Evolutionary conservation across 352 stramenopile genomes (phyloP), one percentile per base, ranked within the genome.

Genomic region (Pythium brachiatum): DNA sequence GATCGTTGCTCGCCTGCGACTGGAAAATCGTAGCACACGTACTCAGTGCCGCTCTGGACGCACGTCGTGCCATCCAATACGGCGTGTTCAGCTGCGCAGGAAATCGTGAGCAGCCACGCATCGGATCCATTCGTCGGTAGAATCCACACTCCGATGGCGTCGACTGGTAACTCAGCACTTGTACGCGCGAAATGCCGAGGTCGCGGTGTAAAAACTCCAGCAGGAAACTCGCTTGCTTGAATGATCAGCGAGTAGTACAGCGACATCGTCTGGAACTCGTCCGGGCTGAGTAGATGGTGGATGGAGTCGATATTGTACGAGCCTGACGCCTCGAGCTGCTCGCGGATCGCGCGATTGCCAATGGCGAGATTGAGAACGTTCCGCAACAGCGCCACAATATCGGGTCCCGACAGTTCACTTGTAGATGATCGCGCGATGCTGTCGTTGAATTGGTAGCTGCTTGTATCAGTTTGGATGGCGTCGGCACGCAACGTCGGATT

Each of bases 151-250:
- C 66, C 70, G 13, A 77, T 36, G 1, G 70, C 58, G 47, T 74
- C 56, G 11, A 51, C 15, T 3, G 70, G 51, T 6, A 74, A 21
- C 11, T 55, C 20, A 15, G 8, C 21, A 4, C 21, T 61, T 1
- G 20, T 50, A 15, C 7, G 12, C 3, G 9, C 50, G 34, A 77
- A 77, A 34, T 62, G 27, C 15, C 57, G 41, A 0, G 63, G 41
- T 27, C 70, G 67, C 25, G 66, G 67, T 7, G 70, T 73, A 46
- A 75, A 70, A 13, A 61, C 34, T 0, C 58, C 51, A 12, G 58
- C 72, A 1, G 72, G 72, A 32, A 79, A 77, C 55, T 77, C 72
- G 34, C 57, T 66, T 18, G 69, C 67, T 48, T 79, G 72, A n/a
- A 74, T 55, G n/a, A 77, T 21, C 8, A 77, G 31, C 16, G 69